Evolutionary conservation across 75 land plant species (phyloP).

Genomic region (Selaginella moellendorffii): DNA sequence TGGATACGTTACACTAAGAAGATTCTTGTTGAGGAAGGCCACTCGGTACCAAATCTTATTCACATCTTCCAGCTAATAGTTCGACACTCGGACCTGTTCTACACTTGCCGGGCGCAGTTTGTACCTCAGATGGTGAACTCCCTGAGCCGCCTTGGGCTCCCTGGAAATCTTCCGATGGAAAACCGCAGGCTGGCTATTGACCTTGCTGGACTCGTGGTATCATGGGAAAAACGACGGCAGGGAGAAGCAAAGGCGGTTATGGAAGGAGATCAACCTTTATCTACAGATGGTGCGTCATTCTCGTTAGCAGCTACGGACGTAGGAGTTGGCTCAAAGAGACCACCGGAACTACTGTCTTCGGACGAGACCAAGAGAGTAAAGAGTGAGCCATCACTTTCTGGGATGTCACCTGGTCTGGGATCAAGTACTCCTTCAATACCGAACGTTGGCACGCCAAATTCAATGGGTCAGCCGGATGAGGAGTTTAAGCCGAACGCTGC

Average conservation of each 20-base stretch:
- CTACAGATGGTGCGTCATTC: not conserved
- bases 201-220: conserved; percentile 95
- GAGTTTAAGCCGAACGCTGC: conserved; percentile 99
- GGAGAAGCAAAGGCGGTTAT: conserved; percentile 50
- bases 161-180: conserved; percentile 69
- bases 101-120: conserved; percentile 92
- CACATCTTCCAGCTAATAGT: conserved; percentile 97
- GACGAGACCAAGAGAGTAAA: conserved; percentile 86
- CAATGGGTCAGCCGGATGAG: conserved; percentile 80
- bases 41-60: conserved; percentile 89
- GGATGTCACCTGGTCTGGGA: conserved; percentile 67
- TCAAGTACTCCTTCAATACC: conserved; percentile 60
- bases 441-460: conserved; percentile 87
- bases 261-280: not conserved
- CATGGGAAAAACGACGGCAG: conserved; percentile 95
- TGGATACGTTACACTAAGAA: conserved; percentile 99
- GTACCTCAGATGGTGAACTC: conserved; percentile 99
- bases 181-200: conserved; percentile 97
- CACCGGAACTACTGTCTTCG: not conserved
- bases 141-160: conserved; percentile 88
- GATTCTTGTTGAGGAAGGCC: conserved; percentile 95
- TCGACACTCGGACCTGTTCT: conserved; percentile 91
- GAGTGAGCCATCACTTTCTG: conserved; percentile 66
- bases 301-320: not conserved
- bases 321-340: not conserved